Conservation (phyloP, 2,329 filamentous ascomycete genomes). For the Trichoderma semiorbis region DNA sequence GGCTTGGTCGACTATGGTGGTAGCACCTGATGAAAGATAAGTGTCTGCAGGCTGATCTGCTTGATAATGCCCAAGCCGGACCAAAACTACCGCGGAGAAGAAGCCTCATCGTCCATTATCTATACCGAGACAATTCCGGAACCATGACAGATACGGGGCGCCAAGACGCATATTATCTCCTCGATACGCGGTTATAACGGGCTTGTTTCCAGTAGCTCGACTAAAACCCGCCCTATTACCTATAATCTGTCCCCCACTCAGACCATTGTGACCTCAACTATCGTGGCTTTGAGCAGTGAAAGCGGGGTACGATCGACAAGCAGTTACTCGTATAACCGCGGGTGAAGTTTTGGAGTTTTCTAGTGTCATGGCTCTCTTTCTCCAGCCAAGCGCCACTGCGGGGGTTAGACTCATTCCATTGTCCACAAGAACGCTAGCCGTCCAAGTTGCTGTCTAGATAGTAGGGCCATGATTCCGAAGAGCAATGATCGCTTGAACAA, state of each 20-base stretch:
- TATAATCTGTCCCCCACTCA: conserved; percentile 5
- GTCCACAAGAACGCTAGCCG: not conserved
- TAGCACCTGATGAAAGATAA: not conserved
- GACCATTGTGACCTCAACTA: not conserved
- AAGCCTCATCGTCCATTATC: not conserved
- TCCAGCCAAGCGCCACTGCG: conserved; percentile 1
- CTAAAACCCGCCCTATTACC: not conserved
- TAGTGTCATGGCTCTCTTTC: not conserved
- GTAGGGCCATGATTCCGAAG: not conserved
- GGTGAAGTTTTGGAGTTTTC: not conserved
- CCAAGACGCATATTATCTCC: not conserved
- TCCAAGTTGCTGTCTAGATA: not conserved
- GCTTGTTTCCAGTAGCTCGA: not conserved
- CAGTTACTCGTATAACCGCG: not conserved
- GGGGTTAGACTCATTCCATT: not conserved
- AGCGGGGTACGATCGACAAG: conserved; percentile 14
- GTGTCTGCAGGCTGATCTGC: not conserved
- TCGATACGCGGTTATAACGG: not conserved
- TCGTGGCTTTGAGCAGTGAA: not conserved
- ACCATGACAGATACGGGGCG: not conserved
- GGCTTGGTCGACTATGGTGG: not conserved
- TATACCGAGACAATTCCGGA: conserved; percentile 6
- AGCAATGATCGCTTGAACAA: not conserved
- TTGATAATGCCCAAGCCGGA: not conserved
- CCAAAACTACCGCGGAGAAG: not conserved